A percentile compares a stretch with the other conserved stretches of the same genome.
Evolutionary conservation across 306 rosid genomes (phyloP).

Genomic region (Cicer judaicum): DNA sequence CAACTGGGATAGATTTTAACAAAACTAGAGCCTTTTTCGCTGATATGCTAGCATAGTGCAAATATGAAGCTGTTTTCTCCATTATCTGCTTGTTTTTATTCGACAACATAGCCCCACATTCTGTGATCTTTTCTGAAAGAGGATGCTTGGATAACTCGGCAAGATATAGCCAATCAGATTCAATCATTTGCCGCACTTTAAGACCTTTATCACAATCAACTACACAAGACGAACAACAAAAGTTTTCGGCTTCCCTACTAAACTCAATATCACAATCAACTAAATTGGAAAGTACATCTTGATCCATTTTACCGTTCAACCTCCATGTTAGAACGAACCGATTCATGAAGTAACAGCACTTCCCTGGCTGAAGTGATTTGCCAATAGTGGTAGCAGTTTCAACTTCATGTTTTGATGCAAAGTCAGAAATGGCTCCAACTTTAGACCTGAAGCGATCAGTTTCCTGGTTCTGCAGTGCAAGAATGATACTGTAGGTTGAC

Average conservation of each 20-base stretch:
- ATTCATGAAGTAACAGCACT: conserved; percentile 77
- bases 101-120: conserved; percentile 18
- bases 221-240: conserved; percentile 51
- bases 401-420: conserved; percentile 47
- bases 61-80: conserved; percentile 51
- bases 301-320: conserved; percentile 47
- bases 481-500: conserved; percentile 58
- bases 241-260: conserved; percentile 35
- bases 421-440: conserved; percentile 46
- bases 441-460: conserved; percentile 66
- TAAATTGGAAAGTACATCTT: conserved; percentile 41
- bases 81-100: conserved; percentile 41
- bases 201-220: conserved; percentile 43
- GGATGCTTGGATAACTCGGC: conserved; percentile 57
- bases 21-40: conserved; percentile 66
- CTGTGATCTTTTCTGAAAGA: conserved; percentile 43
- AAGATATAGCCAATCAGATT: conserved; percentile 91
- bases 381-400: conserved; percentile 45
- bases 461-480: conserved; percentile 70
- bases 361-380: conserved; percentile 58
- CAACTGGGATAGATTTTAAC: conserved; percentile 74
- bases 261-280: conserved; percentile 38
- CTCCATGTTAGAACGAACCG: conserved; percentile 76
- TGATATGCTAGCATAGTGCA: conserved; percentile 58
- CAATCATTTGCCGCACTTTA: conserved; percentile 74